Evolutionary conservation across 1,284 basidiomycete genomes (phyloP).

Genomic region (Tremellales sp.): DNA sequence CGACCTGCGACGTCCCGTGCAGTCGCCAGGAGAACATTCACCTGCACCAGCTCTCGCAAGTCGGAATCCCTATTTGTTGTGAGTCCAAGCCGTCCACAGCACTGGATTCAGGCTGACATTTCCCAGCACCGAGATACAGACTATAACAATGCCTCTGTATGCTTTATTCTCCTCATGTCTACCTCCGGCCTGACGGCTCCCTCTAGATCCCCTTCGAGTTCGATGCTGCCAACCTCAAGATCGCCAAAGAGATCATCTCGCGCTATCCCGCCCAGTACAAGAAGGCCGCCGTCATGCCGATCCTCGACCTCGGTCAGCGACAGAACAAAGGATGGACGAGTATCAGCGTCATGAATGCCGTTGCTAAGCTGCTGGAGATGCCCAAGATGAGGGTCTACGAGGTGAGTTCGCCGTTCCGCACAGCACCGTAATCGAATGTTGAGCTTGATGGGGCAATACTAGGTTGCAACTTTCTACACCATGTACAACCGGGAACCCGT

Average conservation of each 20-base stretch:
- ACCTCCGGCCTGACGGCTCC: slow-evolving; percentile 5
- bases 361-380: slow-evolving; percentile 88
- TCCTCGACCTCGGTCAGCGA: slow-evolving; percentile 92
- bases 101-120: slow-evolving; percentile 3
- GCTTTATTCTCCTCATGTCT: not conserved
- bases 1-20: slow-evolving; percentile 18
- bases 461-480: slow-evolving; percentile 96
- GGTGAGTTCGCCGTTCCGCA: slow-evolving; percentile 26
- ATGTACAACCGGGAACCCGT: slow-evolving; percentile 99
- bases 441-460: not conserved
- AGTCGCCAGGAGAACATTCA: slow-evolving; percentile 49
- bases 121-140: slow-evolving; percentile 83
- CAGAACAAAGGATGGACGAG: slow-evolving; percentile 99
- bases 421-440: not conserved
- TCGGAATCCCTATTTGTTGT: slow-evolving; percentile 64
- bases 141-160: slow-evolving; percentile 71
- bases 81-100: slow-evolving; percentile 27
- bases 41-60: slow-evolving; percentile 51
- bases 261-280: slow-evolving; percentile 96
- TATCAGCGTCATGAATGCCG: slow-evolving; percentile 98
- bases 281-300: slow-evolving; percentile 94
- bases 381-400: slow-evolving; percentile 99
- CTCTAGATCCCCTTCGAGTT: slow-evolving; percentile 81
- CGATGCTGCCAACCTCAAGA: slow-evolving; percentile 71
- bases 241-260: slow-evolving; percentile 82